These are phyloP conservation scores for Gracilariopsis chorda DNA, from an alignment of 23 red algal genomes.

Conservation along the genomic window DNA sequence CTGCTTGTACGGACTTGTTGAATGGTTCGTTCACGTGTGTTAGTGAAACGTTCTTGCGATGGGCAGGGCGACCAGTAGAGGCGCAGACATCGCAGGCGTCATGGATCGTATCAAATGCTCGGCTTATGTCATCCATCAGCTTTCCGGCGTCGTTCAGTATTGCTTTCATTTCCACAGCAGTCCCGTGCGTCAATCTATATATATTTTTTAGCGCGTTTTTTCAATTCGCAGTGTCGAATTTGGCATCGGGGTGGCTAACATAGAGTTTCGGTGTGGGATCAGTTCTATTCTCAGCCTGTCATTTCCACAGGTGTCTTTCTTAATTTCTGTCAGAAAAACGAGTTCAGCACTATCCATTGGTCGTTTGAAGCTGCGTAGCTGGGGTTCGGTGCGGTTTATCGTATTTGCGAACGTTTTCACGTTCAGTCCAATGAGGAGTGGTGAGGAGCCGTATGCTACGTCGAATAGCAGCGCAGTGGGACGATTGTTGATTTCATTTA, in stretches of 20 bases:
- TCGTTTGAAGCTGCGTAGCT: background rate
- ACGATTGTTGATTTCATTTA: background rate
- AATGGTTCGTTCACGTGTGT: constrained; percentile 9
- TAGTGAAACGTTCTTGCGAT: constrained; percentile 8
- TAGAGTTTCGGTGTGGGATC: background rate
- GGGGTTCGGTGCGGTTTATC: background rate
- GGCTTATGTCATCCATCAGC: background rate
- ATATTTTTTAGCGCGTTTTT: constrained; percentile 1
- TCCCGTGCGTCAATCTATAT: background rate
- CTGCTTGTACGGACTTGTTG: constrained; percentile 12
- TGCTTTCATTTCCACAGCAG: constrained; percentile 2
- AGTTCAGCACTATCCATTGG: background rate
- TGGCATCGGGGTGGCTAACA: background rate
- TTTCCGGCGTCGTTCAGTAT: background rate
- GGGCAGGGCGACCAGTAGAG: background rate
- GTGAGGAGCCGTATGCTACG: background rate
- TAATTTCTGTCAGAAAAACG: background rate
- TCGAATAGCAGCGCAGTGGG: background rate
- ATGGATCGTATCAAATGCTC: background rate
- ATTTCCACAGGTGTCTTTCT: background rate
- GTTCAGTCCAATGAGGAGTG: background rate
- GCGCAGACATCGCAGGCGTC: constrained; percentile 15
- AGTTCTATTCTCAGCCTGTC: background rate
- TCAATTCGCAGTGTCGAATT: background rate
- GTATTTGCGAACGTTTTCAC: background rate